These are phyloP conservation scores for Pharnaceum exiguum DNA, from an alignment of 148 eudicot species.

Conservation along the genomic window DNA sequence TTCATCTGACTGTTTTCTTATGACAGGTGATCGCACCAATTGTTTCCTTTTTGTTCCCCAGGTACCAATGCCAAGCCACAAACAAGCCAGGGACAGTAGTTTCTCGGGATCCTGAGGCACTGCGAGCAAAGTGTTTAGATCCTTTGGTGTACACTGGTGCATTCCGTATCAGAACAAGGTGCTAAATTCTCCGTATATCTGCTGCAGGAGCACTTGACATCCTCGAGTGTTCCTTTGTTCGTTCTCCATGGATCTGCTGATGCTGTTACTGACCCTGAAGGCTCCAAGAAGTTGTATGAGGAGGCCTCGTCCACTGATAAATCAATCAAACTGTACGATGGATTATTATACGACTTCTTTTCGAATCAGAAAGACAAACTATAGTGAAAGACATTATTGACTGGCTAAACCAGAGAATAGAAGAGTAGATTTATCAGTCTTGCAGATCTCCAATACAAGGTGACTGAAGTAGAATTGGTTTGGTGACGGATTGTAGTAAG, in stretches of 20 bases:
- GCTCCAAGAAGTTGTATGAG: conserved; percentile 52
- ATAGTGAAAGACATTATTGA: conserved; percentile 39
- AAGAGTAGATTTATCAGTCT: not conserved
- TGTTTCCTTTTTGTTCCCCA: conserved; percentile 58
- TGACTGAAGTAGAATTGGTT: too few species aligned
- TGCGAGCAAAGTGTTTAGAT: conserved; percentile 70
- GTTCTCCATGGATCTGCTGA: conserved; percentile 83
- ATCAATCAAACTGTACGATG: conserved; percentile 51
- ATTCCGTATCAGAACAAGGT: conserved; percentile 70
- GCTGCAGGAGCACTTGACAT: conserved; percentile 53
- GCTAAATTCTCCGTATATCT: conserved; percentile 65
- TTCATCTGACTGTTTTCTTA: not conserved
- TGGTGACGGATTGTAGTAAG: too few species aligned
- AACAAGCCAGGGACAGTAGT: conserved; percentile 59
- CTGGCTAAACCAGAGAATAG: conserved; percentile 48
- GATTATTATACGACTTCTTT: conserved; percentile 71
- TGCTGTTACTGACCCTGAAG: conserved; percentile 70
- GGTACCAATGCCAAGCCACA: conserved; percentile 66
- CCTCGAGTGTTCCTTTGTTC: conserved; percentile 50
- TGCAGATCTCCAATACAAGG: too few species aligned
- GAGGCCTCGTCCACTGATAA: conserved; percentile 69
- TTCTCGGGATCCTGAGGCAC: conserved; percentile 65
- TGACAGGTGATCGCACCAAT: conserved; percentile 75
- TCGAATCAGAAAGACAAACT: conserved; percentile 64
- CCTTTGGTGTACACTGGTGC: conserved; percentile 92